Evolutionary conservation across 2,329 filamentous ascomycete species (phyloP), one percentile per base, ranked within the genome.

Genomic region (Colletotrichum spinosum): DNA sequence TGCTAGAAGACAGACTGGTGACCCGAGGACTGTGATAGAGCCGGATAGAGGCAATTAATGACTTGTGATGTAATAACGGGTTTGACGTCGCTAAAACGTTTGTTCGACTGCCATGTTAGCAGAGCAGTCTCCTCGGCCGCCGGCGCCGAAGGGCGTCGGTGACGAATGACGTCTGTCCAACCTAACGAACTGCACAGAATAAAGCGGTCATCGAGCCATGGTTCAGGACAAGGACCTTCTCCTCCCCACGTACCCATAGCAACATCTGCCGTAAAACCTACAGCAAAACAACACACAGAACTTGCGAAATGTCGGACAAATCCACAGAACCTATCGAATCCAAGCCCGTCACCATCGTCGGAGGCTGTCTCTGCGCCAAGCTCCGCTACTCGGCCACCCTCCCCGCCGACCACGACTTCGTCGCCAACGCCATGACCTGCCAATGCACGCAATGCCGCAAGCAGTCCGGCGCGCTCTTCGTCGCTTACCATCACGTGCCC

Each of bases 401-500:
- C 61, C 78, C 83, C 0, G 57, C 72, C 1, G 73, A 77, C 56
- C 81, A 84, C 62, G 77, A 85, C 66, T 86, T 84, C 66, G 67
- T 72, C 64, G 71, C 42, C 34, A 66, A 83, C 81, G 77, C 77
- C 65, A 72, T 74, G 50, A 84, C 81, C 7, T 88, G 84, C 71
- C 84, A 87, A 69, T 87, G 85, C 75, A 83, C 81, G 7, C 84
- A 86, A 71, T 86, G 84, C 73, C 83, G 85, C 70, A 83, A 83
- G 61, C 78, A 81, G 65, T 82, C 82, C 8, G 84, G 84, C 55
- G 72, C 79, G 4, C 77, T 87, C 57, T 73, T 85, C 69, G 76
- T 80, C 67, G 73, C 76, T 60, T 73, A 77, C 53, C 79, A 85
- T 69, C 70, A 60, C 6, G 69, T 84, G 0, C 77, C 77, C 57